phyloP scores from a whole-genome alignment of 2,329 filamentous ascomycete species.

The Dothistroma septosporum region DNA sequence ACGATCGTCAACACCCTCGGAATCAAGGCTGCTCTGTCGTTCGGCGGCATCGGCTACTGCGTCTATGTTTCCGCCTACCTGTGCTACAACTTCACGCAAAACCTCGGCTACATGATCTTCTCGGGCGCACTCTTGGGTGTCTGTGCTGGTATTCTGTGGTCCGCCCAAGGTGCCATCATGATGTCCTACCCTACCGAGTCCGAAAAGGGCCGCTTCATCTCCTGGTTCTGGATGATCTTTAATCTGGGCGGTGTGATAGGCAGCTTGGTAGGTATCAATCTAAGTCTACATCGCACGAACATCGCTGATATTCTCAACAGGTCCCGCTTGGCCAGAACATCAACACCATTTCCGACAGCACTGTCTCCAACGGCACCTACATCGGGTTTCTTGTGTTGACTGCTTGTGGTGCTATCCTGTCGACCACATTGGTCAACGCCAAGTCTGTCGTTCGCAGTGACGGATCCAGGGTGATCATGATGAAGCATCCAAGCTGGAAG shows the following conservation, averaged over 20 bases:
- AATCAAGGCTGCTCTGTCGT: constrained; percentile 61
- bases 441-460: constrained; percentile 69
- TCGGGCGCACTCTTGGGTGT: constrained; percentile 71
- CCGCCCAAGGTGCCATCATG: constrained; percentile 79
- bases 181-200: constrained; percentile 81
- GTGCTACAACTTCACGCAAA: constrained; percentile 63
- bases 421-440: constrained; percentile 67
- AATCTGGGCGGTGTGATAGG: constrained; percentile 88
- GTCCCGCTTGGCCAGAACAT: constrained; percentile 73
- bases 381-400: constrained; percentile 84
- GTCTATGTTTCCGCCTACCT: constrained; percentile 70
- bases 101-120: constrained; percentile 69
- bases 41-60: constrained; percentile 73
- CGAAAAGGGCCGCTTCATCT: constrained; percentile 83
- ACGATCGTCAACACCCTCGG: constrained; percentile 75
- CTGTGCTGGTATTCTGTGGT: constrained; percentile 77
- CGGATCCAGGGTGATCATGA: constrained; percentile 73
- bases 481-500: constrained; percentile 86
- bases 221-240: constrained; percentile 93
- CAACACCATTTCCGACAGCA: constrained; percentile 48
- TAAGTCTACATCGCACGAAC: background rate
- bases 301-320: constrained; percentile 30
- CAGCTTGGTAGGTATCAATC: constrained; percentile 51
- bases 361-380: constrained; percentile 75
- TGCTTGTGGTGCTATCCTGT: constrained; percentile 64